phyloP scores from a whole-genome alignment of 2,329 filamentous ascomycete genomes.

The Pseudocercospora fuligena region DNA sequence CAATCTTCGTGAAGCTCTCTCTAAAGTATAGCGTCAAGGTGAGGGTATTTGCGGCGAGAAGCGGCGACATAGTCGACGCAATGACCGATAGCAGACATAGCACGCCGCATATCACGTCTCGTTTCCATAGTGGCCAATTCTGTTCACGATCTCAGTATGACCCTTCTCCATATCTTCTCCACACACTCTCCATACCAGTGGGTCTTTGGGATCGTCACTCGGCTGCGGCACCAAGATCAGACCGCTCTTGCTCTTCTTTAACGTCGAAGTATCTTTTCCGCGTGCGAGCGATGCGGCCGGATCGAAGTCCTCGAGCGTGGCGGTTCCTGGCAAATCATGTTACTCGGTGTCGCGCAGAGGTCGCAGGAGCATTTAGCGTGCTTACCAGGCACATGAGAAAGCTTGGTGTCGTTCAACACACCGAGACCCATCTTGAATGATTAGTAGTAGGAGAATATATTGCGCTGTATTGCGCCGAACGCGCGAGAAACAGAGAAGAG shows the following conservation, averaged over 20 bases:
- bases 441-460: background rate
- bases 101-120: constrained; percentile 77
- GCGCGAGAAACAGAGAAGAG: background rate
- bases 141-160: constrained; percentile 39
- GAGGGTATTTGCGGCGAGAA: constrained; percentile 86
- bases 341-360: background rate
- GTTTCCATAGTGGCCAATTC: constrained; percentile 86
- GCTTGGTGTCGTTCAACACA: constrained; percentile 29
- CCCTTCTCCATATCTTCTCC: constrained; percentile 13
- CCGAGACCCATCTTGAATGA: constrained; percentile 28
- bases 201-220: constrained; percentile 88
- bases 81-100: constrained; percentile 83
- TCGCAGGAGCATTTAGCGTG: background rate
- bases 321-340: constrained; percentile 45
- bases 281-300: constrained; percentile 28
- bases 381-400: constrained; percentile 32
- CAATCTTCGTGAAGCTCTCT: constrained; percentile 71
- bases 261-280: constrained; percentile 23
- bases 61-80: constrained; percentile 80
- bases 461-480: background rate
- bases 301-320: constrained; percentile 46
- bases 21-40: constrained; percentile 71
- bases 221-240: constrained; percentile 84
- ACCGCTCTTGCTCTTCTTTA: constrained; percentile 38
- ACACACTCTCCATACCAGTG: constrained; percentile 59